phyloP scores from a whole-genome alignment of 805 yeast genomes.

The Komagataella pseudopastoris region DNA sequence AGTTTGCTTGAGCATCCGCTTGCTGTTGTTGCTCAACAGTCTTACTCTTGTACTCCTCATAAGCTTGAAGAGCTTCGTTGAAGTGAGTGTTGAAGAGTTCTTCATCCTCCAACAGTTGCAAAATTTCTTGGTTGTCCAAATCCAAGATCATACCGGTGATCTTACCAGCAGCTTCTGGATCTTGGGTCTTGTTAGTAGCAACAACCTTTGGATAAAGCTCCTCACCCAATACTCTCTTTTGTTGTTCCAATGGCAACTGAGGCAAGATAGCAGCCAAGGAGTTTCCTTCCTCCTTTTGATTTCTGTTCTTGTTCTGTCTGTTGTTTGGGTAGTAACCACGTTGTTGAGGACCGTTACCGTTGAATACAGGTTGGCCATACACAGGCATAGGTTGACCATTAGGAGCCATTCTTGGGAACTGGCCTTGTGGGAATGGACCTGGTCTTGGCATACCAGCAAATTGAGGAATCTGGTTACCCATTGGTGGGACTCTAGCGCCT shows the following conservation, averaged over 20 bases:
- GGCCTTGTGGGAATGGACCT: conserved; percentile 44
- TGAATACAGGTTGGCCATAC: conserved; percentile 75
- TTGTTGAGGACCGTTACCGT: conserved; percentile 15
- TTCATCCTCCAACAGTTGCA: conserved; percentile 81
- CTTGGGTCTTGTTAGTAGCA: conserved; percentile 75
- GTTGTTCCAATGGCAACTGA: conserved; percentile 72
- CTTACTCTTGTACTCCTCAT: conserved; percentile 65
- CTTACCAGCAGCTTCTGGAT: conserved; percentile 94
- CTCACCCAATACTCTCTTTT: conserved; percentile 97
- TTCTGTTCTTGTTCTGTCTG: not conserved
- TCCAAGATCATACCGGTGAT: conserved; percentile 98
- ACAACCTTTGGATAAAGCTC: conserved; percentile 88
- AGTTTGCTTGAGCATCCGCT: conserved; percentile 3
- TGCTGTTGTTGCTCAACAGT: not conserved
- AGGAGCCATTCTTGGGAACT: conserved; percentile 64
- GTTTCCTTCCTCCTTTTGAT: conserved; percentile 9
- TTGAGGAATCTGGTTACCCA: conserved; percentile 63
- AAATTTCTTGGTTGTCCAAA: conserved; percentile 82
- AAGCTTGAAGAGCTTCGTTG: conserved; percentile 89
- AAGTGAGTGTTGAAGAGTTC: conserved; percentile 82
- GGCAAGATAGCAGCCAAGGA: conserved; percentile 49
- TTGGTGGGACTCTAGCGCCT: conserved; percentile 65
- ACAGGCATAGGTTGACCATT: conserved; percentile 76
- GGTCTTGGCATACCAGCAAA: conserved; percentile 60
- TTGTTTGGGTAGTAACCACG: conserved; percentile 9